Percentiles rank a stretch among this genome's conserved stretches.
phyloP scores from a whole-genome alignment of 2,329 filamentous ascomycete species.

The Penicillium sp. region DNA sequence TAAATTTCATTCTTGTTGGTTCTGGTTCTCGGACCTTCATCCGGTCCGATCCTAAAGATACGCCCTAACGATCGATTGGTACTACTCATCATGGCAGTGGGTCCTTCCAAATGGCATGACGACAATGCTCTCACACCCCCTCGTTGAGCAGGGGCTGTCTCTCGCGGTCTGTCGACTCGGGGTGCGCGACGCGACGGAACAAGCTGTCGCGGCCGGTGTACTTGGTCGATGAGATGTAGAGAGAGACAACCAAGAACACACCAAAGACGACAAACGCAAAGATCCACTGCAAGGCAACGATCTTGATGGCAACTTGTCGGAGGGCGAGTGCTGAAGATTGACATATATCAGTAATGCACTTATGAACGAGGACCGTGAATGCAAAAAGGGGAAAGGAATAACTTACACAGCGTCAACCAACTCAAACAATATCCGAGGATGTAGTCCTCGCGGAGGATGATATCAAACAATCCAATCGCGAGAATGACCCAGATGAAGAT shows the following conservation, averaged over 20 bases:
- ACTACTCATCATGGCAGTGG: not conserved
- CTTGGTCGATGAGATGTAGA: slow-evolving; percentile 44
- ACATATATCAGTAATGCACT: not conserved
- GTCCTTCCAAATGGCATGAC: not conserved
- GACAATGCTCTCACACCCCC: slow-evolving; percentile 8
- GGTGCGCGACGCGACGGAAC: slow-evolving; percentile 33
- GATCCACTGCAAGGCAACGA: slow-evolving; percentile 85
- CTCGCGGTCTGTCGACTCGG: slow-evolving; percentile 51
- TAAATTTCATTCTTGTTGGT: not conserved
- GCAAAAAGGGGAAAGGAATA: not conserved
- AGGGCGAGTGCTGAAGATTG: slow-evolving; percentile 62
- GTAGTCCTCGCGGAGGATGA: slow-evolving; percentile 69
- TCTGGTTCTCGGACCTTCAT: not conserved
- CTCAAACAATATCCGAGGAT: slow-evolving; percentile 78
- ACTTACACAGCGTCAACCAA: slow-evolving; percentile 66
- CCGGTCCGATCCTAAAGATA: not conserved
- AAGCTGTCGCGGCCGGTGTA: slow-evolving; percentile 39
- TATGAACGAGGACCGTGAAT: not conserved
- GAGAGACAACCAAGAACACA: slow-evolving; percentile 67
- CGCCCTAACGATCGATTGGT: not conserved
- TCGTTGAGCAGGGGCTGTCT: slow-evolving; percentile 54
- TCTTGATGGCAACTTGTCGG: slow-evolving; percentile 69
- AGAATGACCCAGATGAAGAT: slow-evolving; percentile 84
- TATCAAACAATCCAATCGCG: slow-evolving; percentile 73
- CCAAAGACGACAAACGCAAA: slow-evolving; percentile 84